Conservation (phyloP, 176 grass and related monocot species). For the Areca catechu region DNA sequence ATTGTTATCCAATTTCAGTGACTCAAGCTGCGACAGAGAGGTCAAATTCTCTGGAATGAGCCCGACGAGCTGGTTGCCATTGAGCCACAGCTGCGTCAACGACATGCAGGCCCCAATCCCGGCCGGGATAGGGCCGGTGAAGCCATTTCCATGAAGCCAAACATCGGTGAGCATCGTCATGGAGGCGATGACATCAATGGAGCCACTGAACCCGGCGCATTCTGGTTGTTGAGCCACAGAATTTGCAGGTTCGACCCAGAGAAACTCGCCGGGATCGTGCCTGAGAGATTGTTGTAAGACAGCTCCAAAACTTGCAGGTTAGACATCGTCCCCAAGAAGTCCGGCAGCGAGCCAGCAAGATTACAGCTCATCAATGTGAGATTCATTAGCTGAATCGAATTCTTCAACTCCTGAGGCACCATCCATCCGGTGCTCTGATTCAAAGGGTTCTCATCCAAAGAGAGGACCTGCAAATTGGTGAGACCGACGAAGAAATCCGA, state of each 20-base stretch:
- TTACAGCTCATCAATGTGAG: constrained; percentile 33
- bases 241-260: constrained; percentile 28
- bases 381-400: constrained; percentile 33
- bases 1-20: constrained; percentile 70
- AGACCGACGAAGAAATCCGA: constrained; percentile 53
- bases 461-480: constrained; percentile 27
- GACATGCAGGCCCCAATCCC: constrained; percentile 34
- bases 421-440: constrained; percentile 42
- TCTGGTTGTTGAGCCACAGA: constrained; percentile 93
- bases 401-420: constrained; percentile 20
- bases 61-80: constrained; percentile 67
- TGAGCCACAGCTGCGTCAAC: constrained; percentile 37
- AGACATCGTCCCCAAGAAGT: constrained; percentile 31
- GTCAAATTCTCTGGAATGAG: constrained; percentile 35
- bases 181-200: constrained; percentile 40
- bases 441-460: constrained; percentile 45
- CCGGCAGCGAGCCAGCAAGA: constrained; percentile 44
- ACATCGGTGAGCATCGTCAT: constrained; percentile 39
- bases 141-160: constrained; percentile 85
- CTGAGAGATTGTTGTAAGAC: constrained; percentile 61
- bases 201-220: constrained; percentile 32
- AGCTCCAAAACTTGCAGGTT: constrained; percentile 41
- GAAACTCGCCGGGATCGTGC: constrained; percentile 37
- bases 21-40: constrained; percentile 24
- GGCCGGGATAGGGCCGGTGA: constrained; percentile 53